phyloP scores from a whole-genome alignment of 2,329 filamentous ascomycete species.

The Orbilia quercus region DNA sequence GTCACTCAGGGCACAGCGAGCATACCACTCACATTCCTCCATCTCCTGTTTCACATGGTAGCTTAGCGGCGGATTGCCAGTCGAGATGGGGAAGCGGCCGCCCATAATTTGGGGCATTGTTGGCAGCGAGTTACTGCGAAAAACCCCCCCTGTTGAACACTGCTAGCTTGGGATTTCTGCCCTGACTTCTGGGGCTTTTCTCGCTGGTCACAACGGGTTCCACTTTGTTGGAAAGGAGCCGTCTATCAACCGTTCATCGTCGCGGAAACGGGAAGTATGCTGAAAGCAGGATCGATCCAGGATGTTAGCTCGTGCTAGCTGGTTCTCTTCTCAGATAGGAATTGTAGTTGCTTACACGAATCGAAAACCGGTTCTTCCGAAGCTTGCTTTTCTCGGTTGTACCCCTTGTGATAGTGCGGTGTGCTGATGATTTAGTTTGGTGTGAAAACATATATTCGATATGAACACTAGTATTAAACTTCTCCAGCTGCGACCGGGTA shows the following conservation, averaged over 20 bases:
- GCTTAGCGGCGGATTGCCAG: slow-evolving; percentile 1
- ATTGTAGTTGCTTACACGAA: slow-evolving; percentile 44
- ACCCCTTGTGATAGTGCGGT: no score
- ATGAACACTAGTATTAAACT: no score
- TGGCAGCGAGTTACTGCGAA: slow-evolving; percentile 21
- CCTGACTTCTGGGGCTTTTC: slow-evolving; percentile 27
- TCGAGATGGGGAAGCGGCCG: slow-evolving; percentile 14
- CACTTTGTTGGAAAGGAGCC: slow-evolving; percentile 32
- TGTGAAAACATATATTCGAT: no score
- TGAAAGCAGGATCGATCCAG: slow-evolving; percentile 20
- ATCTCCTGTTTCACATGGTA: slow-evolving; percentile 24
- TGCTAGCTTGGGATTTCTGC: slow-evolving; percentile 40
- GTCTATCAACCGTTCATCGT: slow-evolving; percentile 37
- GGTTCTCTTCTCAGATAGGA: slow-evolving; percentile 41
- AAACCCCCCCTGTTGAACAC: slow-evolving; percentile 4
- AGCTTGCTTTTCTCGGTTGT: background rate
- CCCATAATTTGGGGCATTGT: slow-evolving; percentile 17
- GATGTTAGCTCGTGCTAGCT: slow-evolving; percentile 4
- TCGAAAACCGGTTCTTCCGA: slow-evolving; percentile 16
- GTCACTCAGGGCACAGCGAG: slow-evolving; percentile 28
- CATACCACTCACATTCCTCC: slow-evolving; percentile 29
- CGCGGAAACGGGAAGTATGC: slow-evolving; percentile 41
- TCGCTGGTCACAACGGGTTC: slow-evolving; percentile 23
- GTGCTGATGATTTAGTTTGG: no score
- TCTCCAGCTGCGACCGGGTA: background rate